phyloP scores from a whole-genome alignment of 164 flowering plant genomes.

The Buxus sempervirens region DNA sequence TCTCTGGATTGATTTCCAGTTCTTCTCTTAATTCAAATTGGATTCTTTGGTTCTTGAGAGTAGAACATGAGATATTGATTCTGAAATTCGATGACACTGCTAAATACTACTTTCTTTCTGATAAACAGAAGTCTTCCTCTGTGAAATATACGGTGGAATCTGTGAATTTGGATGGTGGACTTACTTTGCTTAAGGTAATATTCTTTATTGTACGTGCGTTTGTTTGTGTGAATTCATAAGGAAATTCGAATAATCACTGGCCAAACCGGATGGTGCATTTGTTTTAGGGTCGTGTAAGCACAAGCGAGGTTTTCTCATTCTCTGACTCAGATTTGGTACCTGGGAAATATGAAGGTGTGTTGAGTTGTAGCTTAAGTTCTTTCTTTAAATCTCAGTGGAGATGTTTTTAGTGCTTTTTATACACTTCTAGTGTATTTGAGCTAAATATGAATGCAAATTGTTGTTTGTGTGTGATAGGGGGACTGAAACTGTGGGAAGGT shows the following conservation, averaged over 20 bases:
- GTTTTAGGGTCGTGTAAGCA: constrained; percentile 81
- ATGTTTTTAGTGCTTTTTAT: background rate
- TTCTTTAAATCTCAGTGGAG: background rate
- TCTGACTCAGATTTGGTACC: constrained; percentile 92
- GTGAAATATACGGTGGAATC: constrained; percentile 53
- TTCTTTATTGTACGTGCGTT: background rate
- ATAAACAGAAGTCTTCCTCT: constrained; percentile 35
- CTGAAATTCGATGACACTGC: background rate
- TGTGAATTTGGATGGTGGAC: constrained; percentile 38
- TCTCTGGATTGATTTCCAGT: background rate
- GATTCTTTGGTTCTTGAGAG: background rate
- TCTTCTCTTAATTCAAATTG: background rate
- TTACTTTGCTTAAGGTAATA: constrained; percentile 72
- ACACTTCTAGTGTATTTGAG: background rate
- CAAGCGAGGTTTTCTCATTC: constrained; percentile 69
- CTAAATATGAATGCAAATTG: background rate
- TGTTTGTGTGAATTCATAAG: background rate
- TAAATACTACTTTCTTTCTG: background rate
- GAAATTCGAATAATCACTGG: background rate
- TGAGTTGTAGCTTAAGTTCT: background rate
- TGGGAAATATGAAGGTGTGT: constrained; percentile 92
- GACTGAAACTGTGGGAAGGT: constrained; percentile 96
- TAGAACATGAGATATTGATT: too few species aligned
- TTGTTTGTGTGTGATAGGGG: constrained; percentile 45
- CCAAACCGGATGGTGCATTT: constrained; percentile 1